These are phyloP conservation scores for Exophiala aquamarina DNA, from an alignment of 2,329 filamentous ascomycete species.

Conservation along the genomic window DNA sequence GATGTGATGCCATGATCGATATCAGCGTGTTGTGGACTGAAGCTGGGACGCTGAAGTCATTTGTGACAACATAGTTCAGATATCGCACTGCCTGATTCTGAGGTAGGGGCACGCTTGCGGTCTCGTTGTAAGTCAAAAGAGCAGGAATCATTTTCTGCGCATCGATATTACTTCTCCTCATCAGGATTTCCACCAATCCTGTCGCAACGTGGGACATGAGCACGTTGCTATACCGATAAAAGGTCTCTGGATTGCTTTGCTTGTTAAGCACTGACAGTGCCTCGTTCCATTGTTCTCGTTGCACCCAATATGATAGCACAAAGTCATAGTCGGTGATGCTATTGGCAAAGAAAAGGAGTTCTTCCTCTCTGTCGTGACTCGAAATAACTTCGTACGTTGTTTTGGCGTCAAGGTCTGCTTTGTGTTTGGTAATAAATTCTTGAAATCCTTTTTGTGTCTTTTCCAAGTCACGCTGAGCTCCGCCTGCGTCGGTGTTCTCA, in stretches of 20 bases:
- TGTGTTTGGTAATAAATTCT: constrained; percentile 83
- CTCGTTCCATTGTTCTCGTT: constrained; percentile 87
- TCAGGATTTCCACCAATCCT: constrained; percentile 91
- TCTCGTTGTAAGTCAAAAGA: constrained; percentile 86
- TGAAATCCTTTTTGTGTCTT: constrained; percentile 76
- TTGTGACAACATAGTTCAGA: constrained; percentile 85
- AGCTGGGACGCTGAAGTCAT: constrained; percentile 73
- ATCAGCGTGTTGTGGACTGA: constrained; percentile 97
- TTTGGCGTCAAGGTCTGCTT: constrained; percentile 81
- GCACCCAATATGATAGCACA: constrained; percentile 94
- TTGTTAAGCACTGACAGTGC: constrained; percentile 86
- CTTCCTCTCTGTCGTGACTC: constrained; percentile 90
- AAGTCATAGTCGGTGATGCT: constrained; percentile 90
- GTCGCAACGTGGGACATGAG: constrained; percentile 84
- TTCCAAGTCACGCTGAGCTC: constrained; percentile 71
- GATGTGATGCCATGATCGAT: constrained; percentile 88
- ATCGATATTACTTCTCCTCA: constrained; percentile 83
- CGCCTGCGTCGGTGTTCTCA: constrained; percentile 68
- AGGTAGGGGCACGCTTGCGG: constrained; percentile 62
- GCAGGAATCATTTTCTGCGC: constrained; percentile 88
- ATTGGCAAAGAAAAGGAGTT: constrained; percentile 87
- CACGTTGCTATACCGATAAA: constrained; percentile 96
- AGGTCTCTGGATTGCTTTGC: constrained; percentile 87
- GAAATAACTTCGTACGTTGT: constrained; percentile 95
- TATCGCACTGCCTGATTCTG: constrained; percentile 94